These are phyloP conservation scores for Ramaria sp. DNA, from an alignment of 768 basidiomycete species.

Conservation along the genomic window DNA sequence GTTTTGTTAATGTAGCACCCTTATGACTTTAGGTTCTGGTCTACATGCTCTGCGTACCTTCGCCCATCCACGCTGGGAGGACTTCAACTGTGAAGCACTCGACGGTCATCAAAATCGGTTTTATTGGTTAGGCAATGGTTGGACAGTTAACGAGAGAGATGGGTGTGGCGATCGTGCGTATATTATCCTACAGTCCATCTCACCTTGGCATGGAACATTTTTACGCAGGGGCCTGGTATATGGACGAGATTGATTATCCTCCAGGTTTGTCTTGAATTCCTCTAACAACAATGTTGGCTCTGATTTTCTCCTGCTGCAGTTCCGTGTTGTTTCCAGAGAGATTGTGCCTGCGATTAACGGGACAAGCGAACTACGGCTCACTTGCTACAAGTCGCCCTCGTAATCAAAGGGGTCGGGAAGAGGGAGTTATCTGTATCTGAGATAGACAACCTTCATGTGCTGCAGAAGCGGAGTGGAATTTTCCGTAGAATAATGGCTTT, in stretches of 20 bases:
- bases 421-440: no score
- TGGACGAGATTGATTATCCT: constrained; percentile 33
- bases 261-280: constrained; percentile 23
- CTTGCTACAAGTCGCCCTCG: no score
- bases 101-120: constrained; percentile 34
- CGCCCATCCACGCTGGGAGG: constrained; percentile 52
- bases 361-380: no score
- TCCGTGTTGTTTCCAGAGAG: no score
- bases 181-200: neutral
- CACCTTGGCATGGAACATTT: neutral
- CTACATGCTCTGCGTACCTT: constrained; percentile 40
- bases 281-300: no score
- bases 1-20: neutral
- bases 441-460: no score
- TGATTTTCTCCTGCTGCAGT: no score
- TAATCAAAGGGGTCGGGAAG: no score
- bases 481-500: no score
- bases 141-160: constrained; percentile 39
- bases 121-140: constrained; percentile 52
- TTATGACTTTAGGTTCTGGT: constrained; percentile 30
- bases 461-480: no score
- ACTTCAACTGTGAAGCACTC: constrained; percentile 40
- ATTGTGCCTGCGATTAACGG: no score
- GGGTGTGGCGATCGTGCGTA: constrained; percentile 26
- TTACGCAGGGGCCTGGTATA: constrained; percentile 33